These are phyloP conservation scores for Barnettozyma populi DNA, from an alignment of 805 yeast species.

Conservation along the genomic window DNA sequence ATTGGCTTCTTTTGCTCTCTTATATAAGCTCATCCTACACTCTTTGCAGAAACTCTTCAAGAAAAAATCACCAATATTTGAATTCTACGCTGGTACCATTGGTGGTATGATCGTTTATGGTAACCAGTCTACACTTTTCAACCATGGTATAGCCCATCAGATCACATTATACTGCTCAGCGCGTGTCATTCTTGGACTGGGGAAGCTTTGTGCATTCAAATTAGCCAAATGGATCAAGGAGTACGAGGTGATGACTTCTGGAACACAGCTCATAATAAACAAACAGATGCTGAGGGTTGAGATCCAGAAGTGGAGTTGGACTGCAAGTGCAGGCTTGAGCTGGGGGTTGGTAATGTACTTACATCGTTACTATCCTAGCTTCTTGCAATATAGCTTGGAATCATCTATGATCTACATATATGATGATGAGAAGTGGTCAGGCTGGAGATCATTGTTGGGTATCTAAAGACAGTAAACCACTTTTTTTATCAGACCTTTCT, in stretches of 20 bases:
- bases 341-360: constrained; percentile 77
- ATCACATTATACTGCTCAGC: constrained; percentile 70
- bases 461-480: neutral
- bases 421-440: constrained; percentile 50
- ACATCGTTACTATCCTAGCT: constrained; percentile 56
- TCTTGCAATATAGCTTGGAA: constrained; percentile 59
- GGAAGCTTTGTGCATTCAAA: constrained; percentile 27
- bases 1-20: constrained; percentile 49
- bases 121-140: constrained; percentile 28
- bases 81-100: constrained; percentile 31
- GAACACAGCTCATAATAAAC: constrained; percentile 1
- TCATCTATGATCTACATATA: constrained; percentile 69
- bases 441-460: constrained; percentile 42
- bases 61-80: constrained; percentile 11
- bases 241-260: constrained; percentile 4
- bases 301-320: constrained; percentile 42
- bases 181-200: constrained; percentile 57
- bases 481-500: too few species aligned
- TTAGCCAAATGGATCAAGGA: constrained; percentile 12
- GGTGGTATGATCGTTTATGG: constrained; percentile 40
- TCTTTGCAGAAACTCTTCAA: constrained; percentile 23
- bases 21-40: constrained; percentile 39
- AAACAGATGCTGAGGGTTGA: constrained; percentile 13
- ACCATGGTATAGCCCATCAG: constrained; percentile 56
- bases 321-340: constrained; percentile 51